Base-by-base conservation (phyloP, 805 yeast genomes). In the Suhomyces sp. region DNA sequence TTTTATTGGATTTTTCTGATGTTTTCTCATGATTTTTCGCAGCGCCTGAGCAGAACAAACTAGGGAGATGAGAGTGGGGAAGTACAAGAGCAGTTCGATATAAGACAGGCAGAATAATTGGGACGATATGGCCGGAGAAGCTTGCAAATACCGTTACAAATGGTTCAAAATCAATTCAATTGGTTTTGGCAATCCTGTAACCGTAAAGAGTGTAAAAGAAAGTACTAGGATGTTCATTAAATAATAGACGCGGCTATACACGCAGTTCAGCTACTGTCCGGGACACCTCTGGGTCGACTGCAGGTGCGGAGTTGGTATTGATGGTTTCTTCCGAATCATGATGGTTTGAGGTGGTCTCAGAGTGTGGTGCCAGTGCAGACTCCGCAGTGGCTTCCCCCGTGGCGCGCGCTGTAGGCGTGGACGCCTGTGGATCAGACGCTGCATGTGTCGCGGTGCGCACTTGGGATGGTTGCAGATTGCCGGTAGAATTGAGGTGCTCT, bases 401-500 rank as follows among this genome's bases (percentile, higher is more conserved):
- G 35, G 35, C 35, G 35, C 35, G 35, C 35, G 17, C 35, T 8
- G 17, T 31, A 6, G 35, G 35, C 17, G 35, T n/a, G 17, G 35
- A n/a, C 9, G 17, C 17, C 17, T n/a, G 35, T n/a, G 35, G 35
- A 31, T n/a, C 35, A 5, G 35, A 31, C 17, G 31, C 31, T 9
- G 35, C 9, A n/a, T 31, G 13, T 31, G 35, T n/a, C 17, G 15
- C 35, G 35, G 17, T 31, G 35, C 35, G 35, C 35, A 7, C 9
- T 31, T 6, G 35, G n/a, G 35, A 31, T n/a, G 41, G 41, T 37
- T 17, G 41, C 41, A 17, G 22, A 19, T n/a, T 37, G 21, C 41
- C 22, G 20, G 41, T 19, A 12, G 41, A 17, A n/a, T 17, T 22
- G 41, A 15, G 41, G 40, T 41, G 50, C 57, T 20, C 33, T 43